These are phyloP conservation scores for Xerocomus spinulosus DNA, from an alignment of 768 basidiomycete species.

Conservation along the genomic window DNA sequence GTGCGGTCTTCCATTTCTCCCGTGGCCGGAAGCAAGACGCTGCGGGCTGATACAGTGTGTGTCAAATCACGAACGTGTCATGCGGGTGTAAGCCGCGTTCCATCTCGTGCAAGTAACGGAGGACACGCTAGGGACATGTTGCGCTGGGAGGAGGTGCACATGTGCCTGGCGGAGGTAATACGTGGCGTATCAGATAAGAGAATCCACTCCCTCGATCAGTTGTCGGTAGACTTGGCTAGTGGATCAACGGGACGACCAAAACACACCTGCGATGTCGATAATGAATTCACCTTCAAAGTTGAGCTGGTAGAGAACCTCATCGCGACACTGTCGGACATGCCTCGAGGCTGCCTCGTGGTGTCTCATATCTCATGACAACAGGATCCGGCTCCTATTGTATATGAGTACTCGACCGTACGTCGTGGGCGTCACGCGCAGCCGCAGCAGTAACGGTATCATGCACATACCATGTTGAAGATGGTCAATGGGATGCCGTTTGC, in stretches of 20 bases:
- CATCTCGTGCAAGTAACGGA: neutral
- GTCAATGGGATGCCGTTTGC: too few species aligned
- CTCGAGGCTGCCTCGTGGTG: conserved; percentile 18
- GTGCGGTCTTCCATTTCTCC: conserved; percentile 11
- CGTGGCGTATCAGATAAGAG: neutral
- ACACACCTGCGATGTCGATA: neutral
- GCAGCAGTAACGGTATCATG: too few species aligned
- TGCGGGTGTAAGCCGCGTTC: conserved; percentile 1
- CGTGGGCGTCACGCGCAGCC: neutral
- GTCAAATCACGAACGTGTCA: conserved; percentile 3
- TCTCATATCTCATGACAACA: neutral
- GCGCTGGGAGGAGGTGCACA: neutral
- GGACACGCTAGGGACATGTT: neutral
- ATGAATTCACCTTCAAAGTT: neutral
- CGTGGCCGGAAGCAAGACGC: neutral
- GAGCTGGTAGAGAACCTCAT: neutral
- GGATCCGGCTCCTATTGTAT: neutral
- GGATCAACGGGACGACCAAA: neutral
- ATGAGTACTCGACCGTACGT: neutral
- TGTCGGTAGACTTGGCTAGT: neutral
- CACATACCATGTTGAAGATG: too few species aligned
- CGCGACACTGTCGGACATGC: neutral
- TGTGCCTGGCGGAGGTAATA: neutral
- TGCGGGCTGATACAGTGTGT: neutral
- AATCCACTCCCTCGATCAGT: neutral